Evolutionary conservation across 2,329 filamentous ascomycete species (phyloP).

Genomic region (Colletotrichum viniferum): DNA sequence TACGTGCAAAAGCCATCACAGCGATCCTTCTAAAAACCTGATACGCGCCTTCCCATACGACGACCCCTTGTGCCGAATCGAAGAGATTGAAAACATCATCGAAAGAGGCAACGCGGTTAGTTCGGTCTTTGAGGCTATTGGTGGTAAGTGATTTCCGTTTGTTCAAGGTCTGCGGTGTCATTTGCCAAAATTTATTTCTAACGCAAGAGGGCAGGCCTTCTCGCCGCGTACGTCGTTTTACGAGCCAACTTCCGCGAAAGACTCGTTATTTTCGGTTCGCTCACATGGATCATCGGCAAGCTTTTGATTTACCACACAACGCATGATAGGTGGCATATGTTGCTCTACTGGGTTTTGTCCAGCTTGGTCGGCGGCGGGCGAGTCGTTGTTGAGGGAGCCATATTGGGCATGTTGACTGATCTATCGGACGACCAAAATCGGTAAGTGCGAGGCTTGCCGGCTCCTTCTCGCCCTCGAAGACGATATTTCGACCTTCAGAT

Average conservation of each 20-base stretch:
- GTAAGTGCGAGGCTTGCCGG: background rate
- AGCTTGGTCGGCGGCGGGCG: background rate
- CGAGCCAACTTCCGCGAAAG: background rate
- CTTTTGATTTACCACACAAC: background rate
- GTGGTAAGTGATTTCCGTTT: background rate
- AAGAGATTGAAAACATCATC: background rate
- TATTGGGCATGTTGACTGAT: background rate
- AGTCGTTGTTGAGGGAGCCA: background rate
- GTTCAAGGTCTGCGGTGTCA: background rate
- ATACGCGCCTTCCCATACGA: background rate
- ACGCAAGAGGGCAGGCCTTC: background rate
- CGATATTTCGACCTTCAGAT: background rate
- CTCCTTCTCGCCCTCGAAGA: background rate
- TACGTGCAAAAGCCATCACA: fast-evolving
- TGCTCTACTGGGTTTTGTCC: background rate
- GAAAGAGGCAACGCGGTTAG: background rate
- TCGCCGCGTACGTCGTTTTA: background rate
- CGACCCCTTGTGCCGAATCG: background rate
- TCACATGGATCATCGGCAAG: background rate
- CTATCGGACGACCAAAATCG: background rate
- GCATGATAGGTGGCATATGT: background rate
- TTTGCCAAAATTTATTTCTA: background rate
- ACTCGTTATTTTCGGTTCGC: background rate
- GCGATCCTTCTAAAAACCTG: fast-evolving
- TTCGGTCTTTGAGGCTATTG: background rate